Base-by-base conservation (phyloP, 75 land plant genomes). In the Sequoiadendron giganteum region DNA sequence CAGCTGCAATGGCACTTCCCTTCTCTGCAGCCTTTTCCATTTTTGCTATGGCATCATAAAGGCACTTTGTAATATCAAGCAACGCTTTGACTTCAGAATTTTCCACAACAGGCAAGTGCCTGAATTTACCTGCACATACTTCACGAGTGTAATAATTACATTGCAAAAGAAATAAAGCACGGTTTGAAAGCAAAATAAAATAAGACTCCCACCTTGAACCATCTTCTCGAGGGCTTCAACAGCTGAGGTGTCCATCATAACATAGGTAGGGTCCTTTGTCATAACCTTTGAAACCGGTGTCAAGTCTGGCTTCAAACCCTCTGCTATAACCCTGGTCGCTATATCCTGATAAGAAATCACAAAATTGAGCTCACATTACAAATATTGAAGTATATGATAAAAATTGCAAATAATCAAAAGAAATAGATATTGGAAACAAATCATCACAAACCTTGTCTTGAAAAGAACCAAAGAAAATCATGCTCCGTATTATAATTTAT, bases 21-120 rank as follows among this genome's bases (percentile, higher is more conserved):
- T 95, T 96, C 88, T 97, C 98, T n/a, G 98, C 97, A 83, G 97
- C 97, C 86, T 92, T 96, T 90, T 97, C 98, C 98, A 97, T 94
- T 86, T 91, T 92, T 28, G 96, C 92, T 81, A 97, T 97, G 55
- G 98, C 98, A 92, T 97, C 98, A 93, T 95, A 97, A 9, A 97
- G 91, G 56, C 98, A 97, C 88, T 93, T 97, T 36, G 98, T 94
- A 47, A 97, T 97, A 77, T 97, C 98, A 85, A 97, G 80, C 86
- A 97, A 77, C 4, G 98, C 97, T 85, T 94, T 94, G 28, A 95
- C 98, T 91, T 97, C 97, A 84, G 95, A 95, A 93, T 97, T 95
- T 87, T 97, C 98, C 73, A 97, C 98, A 86, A 97, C 98, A 72
- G 98, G 98, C 73, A 97, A 91, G 83, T 97, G 98, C 87, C 98